Conservation (phyloP, 768 basidiomycete species). For the Amylocystis lapponica region DNA sequence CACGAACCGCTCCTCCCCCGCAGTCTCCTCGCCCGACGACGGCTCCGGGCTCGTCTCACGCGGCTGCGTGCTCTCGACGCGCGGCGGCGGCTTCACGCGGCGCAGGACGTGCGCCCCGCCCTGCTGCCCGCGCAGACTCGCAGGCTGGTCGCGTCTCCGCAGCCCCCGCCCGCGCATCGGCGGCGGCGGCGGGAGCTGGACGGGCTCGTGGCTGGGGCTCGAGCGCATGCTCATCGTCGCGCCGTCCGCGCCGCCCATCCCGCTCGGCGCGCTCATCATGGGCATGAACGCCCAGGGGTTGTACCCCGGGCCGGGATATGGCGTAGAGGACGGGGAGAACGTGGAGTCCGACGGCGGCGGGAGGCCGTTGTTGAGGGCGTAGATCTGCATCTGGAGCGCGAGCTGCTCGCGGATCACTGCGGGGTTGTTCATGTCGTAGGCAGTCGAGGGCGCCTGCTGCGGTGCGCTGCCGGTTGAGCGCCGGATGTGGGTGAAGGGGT, state of each 20-base stretch:
- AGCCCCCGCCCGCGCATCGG: slow-evolving; percentile 39
- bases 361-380: slow-evolving; percentile 63
- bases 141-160: slow-evolving; percentile 39
- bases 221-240: slow-evolving; percentile 62
- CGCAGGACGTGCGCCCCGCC: slow-evolving; percentile 5
- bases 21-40: slow-evolving; percentile 67
- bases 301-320: slow-evolving; percentile 58
- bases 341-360: slow-evolving; percentile 62
- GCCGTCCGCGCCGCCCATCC: slow-evolving; percentile 31
- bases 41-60: slow-evolving; percentile 77
- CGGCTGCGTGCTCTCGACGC: slow-evolving; percentile 80
- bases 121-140: slow-evolving; percentile 28
- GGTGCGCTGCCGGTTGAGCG: slow-evolving; percentile 39
- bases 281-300: slow-evolving; percentile 74
- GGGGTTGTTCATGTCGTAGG: slow-evolving; percentile 39
- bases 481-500: slow-evolving; percentile 69
- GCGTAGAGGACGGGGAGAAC: slow-evolving; percentile 70
- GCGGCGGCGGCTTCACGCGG: slow-evolving; percentile 59
- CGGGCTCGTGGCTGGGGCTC: slow-evolving; percentile 66
- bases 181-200: slow-evolving; percentile 48
- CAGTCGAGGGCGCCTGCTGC: slow-evolving; percentile 26
- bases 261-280: slow-evolving; percentile 7
- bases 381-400: slow-evolving; percentile 74
- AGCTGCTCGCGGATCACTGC: slow-evolving; percentile 60
- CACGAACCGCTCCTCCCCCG: slow-evolving; percentile 48